phyloP scores from a whole-genome alignment of 192 early-diverging fungal genomes.

The Ambispora gerdemannii region DNA sequence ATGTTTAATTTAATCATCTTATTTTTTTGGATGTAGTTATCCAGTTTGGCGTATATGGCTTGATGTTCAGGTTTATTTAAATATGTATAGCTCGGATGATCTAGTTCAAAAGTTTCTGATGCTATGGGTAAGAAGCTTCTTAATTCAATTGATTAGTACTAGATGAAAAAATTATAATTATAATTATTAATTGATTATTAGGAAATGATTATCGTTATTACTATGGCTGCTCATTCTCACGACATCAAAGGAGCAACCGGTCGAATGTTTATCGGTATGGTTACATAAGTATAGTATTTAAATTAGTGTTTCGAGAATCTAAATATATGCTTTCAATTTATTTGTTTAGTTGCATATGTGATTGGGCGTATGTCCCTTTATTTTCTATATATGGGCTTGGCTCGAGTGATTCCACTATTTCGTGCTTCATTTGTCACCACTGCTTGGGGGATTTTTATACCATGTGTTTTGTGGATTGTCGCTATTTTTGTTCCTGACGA shows the following conservation, averaged over 20 bases:
- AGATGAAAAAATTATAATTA: neutral
- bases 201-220: constrained; percentile 28
- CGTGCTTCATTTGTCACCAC: neutral
- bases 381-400: neutral
- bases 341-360: constrained; percentile 6
- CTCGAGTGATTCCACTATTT: constrained; percentile 19
- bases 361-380: constrained; percentile 1
- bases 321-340: neutral
- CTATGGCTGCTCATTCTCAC: constrained; percentile 24
- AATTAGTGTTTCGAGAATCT: neutral
- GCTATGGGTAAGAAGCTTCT: constrained; percentile 17
- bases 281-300: neutral
- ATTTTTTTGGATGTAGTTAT: constrained; percentile 11
- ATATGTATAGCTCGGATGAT: constrained; percentile 31
- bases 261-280: neutral
- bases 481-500: neutral
- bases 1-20: neutral
- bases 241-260: neutral
- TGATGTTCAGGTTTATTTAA: constrained; percentile 18
- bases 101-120: constrained; percentile 31
- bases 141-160: neutral
- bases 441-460: constrained; percentile 27
- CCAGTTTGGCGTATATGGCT: constrained; percentile 19
- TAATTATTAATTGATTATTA: neutral
- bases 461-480: constrained; percentile 9